Base-by-base conservation (phyloP, 192 early-diverging fungal genomes). In the Entomortierella lignicola region DNA sequence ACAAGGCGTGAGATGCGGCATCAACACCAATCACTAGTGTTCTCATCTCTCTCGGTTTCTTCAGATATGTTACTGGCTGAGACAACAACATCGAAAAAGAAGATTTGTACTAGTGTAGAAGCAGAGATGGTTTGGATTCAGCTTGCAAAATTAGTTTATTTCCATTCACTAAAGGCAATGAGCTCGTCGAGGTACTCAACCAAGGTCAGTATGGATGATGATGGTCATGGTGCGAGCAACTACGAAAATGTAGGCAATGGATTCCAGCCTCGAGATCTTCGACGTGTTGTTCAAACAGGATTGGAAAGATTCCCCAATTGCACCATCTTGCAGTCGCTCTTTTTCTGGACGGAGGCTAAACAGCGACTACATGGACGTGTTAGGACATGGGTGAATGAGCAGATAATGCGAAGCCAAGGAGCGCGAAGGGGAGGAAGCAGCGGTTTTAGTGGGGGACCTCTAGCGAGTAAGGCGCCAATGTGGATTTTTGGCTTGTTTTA, bases 401-500 rank as follows among this genome's bases (percentile, higher is more conserved):
- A 69, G 29, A 43, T 69, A 11, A 30, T 51, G 18, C 50, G 52
- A 17, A 20, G 42, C 6, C 29, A 26, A 37, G 60, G 60, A 4
- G 32, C 29, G 18, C 27, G 4, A 31, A 12, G 23, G 23, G 6
- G 10, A 18, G 47, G 54, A 8, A 18, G 18, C 8, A 13, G 54
- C 6, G 17, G 11, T 2, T 48, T 47, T 25, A 25, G 25, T 2
- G 32, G 23, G 5, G 30, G 51, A 21, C 47, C 55, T 3, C 43
- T 55, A 8, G 61, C 39, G 18, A 70, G 67, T 44, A 64, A 60
- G 27, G 67, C 48, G 13, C 52, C 55, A 7, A 37, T 79, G 23
- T 79, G 75, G 75, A 61, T 70, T 0, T 61, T 79, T 65, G 75
- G 75, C 18, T 10, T 79, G 57, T 79, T 65, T 59, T 79, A 79